Evolutionary conservation across 441 rosid species (phyloP).

Genomic region (Pelargonium citronellum): DNA sequence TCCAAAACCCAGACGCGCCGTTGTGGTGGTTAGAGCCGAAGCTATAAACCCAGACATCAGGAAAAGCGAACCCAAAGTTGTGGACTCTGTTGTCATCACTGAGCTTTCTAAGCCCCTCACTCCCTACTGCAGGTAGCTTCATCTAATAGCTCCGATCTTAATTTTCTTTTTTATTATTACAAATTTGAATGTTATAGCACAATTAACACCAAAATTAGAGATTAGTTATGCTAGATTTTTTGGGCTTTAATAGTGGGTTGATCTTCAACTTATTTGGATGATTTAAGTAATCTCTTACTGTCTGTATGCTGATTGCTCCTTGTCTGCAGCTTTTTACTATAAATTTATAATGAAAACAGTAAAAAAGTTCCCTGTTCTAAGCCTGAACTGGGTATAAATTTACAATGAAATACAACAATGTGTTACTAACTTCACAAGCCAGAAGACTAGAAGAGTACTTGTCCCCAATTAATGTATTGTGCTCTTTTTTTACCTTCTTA

Average conservation of each 20-base stretch:
- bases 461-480: neutral
- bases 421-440: too few relatives aligned
- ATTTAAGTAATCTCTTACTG: neutral
- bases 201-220: neutral
- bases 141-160: neutral
- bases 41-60: slow-evolving; percentile 69
- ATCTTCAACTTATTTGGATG: neutral
- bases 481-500: neutral
- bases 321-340: neutral
- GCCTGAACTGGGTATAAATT: neutral
- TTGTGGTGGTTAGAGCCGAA: slow-evolving; percentile 54
- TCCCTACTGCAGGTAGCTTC: slow-evolving; percentile 69
- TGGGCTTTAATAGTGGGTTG: neutral
- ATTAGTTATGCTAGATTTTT: neutral
- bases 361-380: neutral
- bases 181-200: neutral
- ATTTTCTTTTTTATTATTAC: neutral
- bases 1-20: slow-evolving; percentile 31
- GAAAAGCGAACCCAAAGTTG: slow-evolving; percentile 80
- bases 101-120: slow-evolving; percentile 80
- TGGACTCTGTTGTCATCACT: slow-evolving; percentile 58
- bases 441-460: neutral
- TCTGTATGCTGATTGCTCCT: neutral
- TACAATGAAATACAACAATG: too few relatives aligned
- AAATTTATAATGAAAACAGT: neutral